Base-by-base conservation (phyloP, 2,329 filamentous ascomycete genomes). In the Nemania diffusa region DNA sequence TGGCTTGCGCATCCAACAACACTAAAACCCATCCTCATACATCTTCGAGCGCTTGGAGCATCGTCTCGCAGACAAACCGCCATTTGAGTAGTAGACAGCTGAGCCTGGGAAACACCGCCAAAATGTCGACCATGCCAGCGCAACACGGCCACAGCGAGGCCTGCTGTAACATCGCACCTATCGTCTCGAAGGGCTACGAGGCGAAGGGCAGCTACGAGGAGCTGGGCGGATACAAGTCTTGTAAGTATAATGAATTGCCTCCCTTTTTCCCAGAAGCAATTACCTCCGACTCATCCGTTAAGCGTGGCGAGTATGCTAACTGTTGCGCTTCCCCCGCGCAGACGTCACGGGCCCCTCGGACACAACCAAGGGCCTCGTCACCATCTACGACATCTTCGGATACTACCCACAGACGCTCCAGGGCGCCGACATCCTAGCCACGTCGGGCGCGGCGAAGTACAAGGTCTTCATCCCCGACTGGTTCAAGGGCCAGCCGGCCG, bases 381-480 rank as follows among this genome's bases (percentile, higher is more conserved):
- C 84, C 69, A 84, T 91, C 76, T 89, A 81, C 77, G 90, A 92
- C 78, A 90, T 97, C 69, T 87, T 97, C 74, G 89, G 90, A 73
- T 89, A 90, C 85, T 91, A 87, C 75, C 85, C 87, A 26, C 91
- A 92, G 79, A 90, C 90, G 2, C 69, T 92, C 11, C 90, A 92
- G 78, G 91, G 90, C 26, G 88, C 89, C 69, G 91, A 93, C 73
- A 92, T 88, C 72, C 81, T 91, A 26, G 83, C 87, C 51, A 81
- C 81, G 52, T 82, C 83, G 68, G 84, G 87, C 74, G 76, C 82
- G 78, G 85, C 81, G 80, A 88, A 92, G 76, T 96, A 97, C 84
- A 90, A 89, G 73, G 92, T 97, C 72, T 94, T 94, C 81, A 94
- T 97, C 70, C 94, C 94, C 29, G 94, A 97, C 81, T 95, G 92